Conservation (phyloP, 2,329 filamentous ascomycete genomes). For the Cordyceps militaris region DNA sequence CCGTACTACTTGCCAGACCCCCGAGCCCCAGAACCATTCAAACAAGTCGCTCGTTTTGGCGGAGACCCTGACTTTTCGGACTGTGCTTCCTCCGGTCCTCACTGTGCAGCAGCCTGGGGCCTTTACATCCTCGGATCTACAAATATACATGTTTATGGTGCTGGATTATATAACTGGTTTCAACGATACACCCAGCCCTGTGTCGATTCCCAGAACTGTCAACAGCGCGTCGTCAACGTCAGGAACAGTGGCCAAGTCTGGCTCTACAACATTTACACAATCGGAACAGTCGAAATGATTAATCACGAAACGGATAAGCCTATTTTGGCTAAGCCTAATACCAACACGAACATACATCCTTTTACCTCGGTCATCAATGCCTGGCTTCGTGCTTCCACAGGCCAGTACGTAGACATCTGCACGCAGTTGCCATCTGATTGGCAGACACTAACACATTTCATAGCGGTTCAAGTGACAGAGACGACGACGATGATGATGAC, state of each 20-base stretch:
- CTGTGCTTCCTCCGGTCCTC: constrained; percentile 2
- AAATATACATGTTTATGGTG: constrained; percentile 17
- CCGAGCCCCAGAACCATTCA: background rate
- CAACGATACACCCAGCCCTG: constrained; percentile 17
- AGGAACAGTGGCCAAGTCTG: constrained; percentile 11
- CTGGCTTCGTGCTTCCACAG: constrained; percentile 12
- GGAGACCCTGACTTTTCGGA: constrained; percentile 5
- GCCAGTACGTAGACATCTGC: constrained; percentile 7
- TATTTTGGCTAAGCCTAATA: constrained; percentile 13
- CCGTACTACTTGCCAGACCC: constrained; percentile 2
- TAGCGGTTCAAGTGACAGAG: background rate
- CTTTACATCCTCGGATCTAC: constrained; percentile 12
- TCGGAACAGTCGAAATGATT: constrained; percentile 14
- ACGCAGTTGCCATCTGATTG: background rate
- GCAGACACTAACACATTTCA: background rate
- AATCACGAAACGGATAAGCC: constrained; percentile 1
- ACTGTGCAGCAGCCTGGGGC: constrained; percentile 18
- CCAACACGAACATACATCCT: constrained; percentile 12
- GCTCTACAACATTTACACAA: constrained; percentile 15
- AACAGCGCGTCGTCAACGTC: constrained; percentile 9
- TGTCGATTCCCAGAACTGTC: constrained; percentile 18
- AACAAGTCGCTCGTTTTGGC: background rate
- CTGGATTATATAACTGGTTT: constrained; percentile 22
- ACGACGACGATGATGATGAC: background rate
- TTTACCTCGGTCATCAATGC: constrained; percentile 13